Conservation (phyloP, 768 basidiomycete species). For the Vararia minispora region DNA sequence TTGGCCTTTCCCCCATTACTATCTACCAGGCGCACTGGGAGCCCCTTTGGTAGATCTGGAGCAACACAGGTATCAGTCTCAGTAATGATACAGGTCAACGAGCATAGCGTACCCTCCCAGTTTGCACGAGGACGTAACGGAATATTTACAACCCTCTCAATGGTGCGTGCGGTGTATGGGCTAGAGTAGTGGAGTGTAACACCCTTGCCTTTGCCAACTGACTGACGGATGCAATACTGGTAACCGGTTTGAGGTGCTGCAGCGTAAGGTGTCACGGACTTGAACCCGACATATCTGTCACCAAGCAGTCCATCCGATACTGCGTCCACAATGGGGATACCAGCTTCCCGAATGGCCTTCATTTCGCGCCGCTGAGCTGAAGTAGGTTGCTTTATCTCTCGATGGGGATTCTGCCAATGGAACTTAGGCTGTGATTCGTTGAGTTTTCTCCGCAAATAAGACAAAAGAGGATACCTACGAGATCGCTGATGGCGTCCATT, state of each 20-base stretch:
- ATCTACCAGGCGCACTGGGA: neutral
- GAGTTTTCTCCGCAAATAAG: neutral
- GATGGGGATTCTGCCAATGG: too few relatives aligned
- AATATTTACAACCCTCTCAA: constrained; percentile 50
- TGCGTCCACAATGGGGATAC: too few relatives aligned
- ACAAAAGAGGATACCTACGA: constrained; percentile 35
- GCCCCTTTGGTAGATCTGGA: constrained; percentile 10
- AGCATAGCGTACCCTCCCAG: constrained; percentile 32
- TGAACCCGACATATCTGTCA: too few relatives aligned
- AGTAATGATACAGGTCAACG: neutral
- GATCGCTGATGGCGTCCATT: constrained; percentile 54
- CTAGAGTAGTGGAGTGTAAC: constrained; percentile 50
- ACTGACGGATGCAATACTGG: constrained; percentile 28
- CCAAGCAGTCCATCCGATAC: constrained; percentile 6
- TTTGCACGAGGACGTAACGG: constrained; percentile 40
- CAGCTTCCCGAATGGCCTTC: too few relatives aligned
- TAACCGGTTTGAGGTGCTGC: constrained; percentile 32
- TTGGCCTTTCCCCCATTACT: constrained; percentile 5
- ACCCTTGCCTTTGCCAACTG: constrained; percentile 15
- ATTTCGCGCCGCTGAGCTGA: too few relatives aligned
- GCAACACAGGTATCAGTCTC: neutral
- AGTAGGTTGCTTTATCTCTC: too few relatives aligned
- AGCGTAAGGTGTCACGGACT: constrained; percentile 29
- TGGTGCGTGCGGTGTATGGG: constrained; percentile 25
- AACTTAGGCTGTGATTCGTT: constrained; percentile 38